Conservation (phyloP, 306 rosid species). For the Castanea crenata region DNA sequence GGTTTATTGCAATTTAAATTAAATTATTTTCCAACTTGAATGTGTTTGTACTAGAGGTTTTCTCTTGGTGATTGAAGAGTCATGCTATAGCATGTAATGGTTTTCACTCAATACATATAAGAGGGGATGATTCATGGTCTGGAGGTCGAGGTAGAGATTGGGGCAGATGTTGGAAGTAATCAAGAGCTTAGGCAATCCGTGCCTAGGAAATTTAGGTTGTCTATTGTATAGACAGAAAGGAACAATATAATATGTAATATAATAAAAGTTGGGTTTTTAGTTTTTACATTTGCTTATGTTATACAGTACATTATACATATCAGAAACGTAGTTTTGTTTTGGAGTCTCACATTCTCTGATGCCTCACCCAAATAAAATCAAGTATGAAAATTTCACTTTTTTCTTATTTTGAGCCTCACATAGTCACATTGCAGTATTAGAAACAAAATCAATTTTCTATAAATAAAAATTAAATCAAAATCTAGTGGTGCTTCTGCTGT, state of each 20-base stretch:
- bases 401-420: too few species aligned
- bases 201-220: not conserved
- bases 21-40: not conserved
- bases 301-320: too few species aligned
- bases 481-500: too few species aligned
- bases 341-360: too few species aligned
- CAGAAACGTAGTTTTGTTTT: too few species aligned
- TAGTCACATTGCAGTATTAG: too few species aligned
- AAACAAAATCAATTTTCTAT: too few species aligned
- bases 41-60: not conserved
- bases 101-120: not conserved
- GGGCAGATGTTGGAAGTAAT: not conserved
- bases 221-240: not conserved
- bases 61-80: not conserved
- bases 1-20: conserved; percentile 7
- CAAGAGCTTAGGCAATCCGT: not conserved
- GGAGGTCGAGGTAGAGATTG: not conserved
- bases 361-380: too few species aligned
- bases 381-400: too few species aligned
- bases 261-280: not conserved
- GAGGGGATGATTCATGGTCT: not conserved
- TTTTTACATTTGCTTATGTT: too few species aligned
- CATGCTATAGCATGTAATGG: not conserved
- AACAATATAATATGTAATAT: not conserved
- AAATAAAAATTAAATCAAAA: too few species aligned